Evolutionary conservation across 768 basidiomycete genomes (phyloP).

Genomic region (Tricholoma hemisulphureum): DNA sequence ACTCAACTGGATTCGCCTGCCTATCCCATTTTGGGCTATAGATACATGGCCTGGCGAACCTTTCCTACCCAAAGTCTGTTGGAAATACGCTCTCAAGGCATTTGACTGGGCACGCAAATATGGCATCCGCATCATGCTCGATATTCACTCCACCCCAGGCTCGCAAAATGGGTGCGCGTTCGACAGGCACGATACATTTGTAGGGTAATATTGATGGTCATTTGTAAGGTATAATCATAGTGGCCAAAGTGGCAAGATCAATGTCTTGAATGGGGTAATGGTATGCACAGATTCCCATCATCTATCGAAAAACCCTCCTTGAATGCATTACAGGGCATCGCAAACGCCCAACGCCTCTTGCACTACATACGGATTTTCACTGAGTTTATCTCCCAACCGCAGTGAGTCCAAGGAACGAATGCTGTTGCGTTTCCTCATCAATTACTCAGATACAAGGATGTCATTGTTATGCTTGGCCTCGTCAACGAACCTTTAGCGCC

Average conservation of each 20-base stretch:
- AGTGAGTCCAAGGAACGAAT: constrained; percentile 24
- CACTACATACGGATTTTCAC: constrained; percentile 70
- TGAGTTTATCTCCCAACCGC: constrained; percentile 77
- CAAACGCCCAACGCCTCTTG: constrained; percentile 79
- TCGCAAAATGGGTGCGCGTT: constrained; percentile 59
- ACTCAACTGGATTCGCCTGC: constrained; percentile 77
- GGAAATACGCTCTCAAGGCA: constrained; percentile 74
- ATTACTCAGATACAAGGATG: constrained; percentile 40
- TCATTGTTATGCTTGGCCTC: constrained; percentile 58
- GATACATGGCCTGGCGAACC: constrained; percentile 76
- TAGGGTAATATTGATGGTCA: constrained; percentile 16
- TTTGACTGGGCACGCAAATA: constrained; percentile 86
- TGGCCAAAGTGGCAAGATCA: constrained; percentile 51
- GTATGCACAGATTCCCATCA: neutral
- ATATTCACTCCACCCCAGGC: constrained; percentile 77
- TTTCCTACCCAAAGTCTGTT: constrained; percentile 66
- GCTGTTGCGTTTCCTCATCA: constrained; percentile 20
- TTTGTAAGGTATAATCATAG: constrained; percentile 56
- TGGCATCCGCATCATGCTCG: constrained; percentile 76
- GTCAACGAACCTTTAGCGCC: constrained; percentile 55
- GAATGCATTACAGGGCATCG: constrained; percentile 45
- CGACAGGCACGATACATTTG: constrained; percentile 27
- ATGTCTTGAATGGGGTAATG: constrained; percentile 73
- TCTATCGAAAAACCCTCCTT: neutral
- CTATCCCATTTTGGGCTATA: constrained; percentile 81